Conservation (phyloP, 495 filamentous ascomycete species). For the Articulospora tetracladia region DNA sequence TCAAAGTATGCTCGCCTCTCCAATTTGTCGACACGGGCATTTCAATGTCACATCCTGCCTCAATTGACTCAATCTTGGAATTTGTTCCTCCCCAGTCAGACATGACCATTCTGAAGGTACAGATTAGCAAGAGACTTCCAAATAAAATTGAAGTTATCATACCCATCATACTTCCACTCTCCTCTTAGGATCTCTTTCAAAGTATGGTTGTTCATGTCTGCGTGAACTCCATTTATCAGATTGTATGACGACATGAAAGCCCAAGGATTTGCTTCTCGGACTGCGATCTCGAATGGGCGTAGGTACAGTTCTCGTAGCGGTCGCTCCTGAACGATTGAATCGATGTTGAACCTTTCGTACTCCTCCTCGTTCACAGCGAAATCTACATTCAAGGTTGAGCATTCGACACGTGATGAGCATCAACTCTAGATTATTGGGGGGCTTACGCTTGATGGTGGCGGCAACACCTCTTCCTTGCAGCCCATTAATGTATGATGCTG, state of each 20-base stretch:
- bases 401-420: constrained; percentile 4
- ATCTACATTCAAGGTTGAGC: constrained; percentile 39
- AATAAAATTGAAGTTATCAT: constrained; percentile 23
- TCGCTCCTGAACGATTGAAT: constrained; percentile 66
- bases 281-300: constrained; percentile 75
- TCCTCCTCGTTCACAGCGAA: constrained; percentile 87
- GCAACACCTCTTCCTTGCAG: constrained; percentile 72
- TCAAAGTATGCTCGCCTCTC: constrained; percentile 62
- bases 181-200: constrained; percentile 69
- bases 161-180: constrained; percentile 75
- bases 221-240: constrained; percentile 73
- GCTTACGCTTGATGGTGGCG: constrained; percentile 72
- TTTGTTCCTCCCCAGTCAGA: constrained; percentile 73
- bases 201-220: constrained; percentile 67
- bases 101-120: constrained; percentile 54
- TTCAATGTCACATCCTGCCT: constrained; percentile 73
- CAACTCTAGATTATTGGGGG: neutral
- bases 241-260: constrained; percentile 87
- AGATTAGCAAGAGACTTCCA: constrained; percentile 15
- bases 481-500: constrained; percentile 68
- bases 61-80: constrained; percentile 65
- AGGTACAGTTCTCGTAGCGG: constrained; percentile 80
- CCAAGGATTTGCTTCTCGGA: constrained; percentile 73
- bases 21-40: constrained; percentile 72
- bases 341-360: constrained; percentile 68